These are phyloP conservation scores for Globisporangium cylindrosporum DNA, from an alignment of 352 stramenopile species.

Conservation along the genomic window DNA sequence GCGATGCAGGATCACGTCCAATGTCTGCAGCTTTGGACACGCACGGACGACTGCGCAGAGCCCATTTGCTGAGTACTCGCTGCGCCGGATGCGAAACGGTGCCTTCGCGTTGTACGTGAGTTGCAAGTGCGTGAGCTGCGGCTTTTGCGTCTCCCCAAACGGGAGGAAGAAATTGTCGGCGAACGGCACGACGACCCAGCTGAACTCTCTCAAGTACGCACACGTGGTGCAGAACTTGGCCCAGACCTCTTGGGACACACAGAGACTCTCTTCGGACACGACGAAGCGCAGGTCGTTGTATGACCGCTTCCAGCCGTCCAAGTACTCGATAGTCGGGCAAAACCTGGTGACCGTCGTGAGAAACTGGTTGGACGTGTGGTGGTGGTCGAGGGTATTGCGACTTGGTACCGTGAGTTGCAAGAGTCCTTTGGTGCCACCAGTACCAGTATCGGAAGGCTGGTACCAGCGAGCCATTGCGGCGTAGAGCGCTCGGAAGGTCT, in stretches of 20 bases:
- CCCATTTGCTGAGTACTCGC: conserved; percentile 43
- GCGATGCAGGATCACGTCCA: conserved; percentile 50
- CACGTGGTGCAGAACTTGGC: conserved; percentile 42
- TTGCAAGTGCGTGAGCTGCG: conserved; percentile 37
- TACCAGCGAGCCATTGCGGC: conserved; percentile 17
- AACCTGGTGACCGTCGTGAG: conserved; percentile 24
- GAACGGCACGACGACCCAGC: conserved; percentile 68
- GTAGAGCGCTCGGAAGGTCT: conserved; percentile 36
- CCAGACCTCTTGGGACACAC: conserved; percentile 35
- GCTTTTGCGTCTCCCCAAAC: conserved; percentile 39
- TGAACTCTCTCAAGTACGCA: conserved; percentile 46
- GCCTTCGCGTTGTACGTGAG: conserved; percentile 50
- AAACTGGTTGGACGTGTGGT: conserved; percentile 27
- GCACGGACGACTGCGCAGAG: conserved; percentile 34
- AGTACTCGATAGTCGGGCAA: conserved; percentile 54
- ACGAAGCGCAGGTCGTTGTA: conserved; percentile 42
- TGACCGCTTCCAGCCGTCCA: conserved; percentile 64
- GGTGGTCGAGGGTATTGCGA: conserved; percentile 18
- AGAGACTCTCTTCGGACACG: conserved; percentile 35
- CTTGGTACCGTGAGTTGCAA: conserved; percentile 16
- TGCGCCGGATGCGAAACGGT: conserved; percentile 45
- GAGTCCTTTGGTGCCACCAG: neutral
- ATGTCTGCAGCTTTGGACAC: conserved; percentile 27
- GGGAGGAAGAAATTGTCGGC: conserved; percentile 63
- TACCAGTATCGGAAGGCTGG: neutral